These are phyloP conservation scores for Neoscytalidium dimidiatum DNA, from an alignment of 2,329 filamentous ascomycete species.

Conservation along the genomic window DNA sequence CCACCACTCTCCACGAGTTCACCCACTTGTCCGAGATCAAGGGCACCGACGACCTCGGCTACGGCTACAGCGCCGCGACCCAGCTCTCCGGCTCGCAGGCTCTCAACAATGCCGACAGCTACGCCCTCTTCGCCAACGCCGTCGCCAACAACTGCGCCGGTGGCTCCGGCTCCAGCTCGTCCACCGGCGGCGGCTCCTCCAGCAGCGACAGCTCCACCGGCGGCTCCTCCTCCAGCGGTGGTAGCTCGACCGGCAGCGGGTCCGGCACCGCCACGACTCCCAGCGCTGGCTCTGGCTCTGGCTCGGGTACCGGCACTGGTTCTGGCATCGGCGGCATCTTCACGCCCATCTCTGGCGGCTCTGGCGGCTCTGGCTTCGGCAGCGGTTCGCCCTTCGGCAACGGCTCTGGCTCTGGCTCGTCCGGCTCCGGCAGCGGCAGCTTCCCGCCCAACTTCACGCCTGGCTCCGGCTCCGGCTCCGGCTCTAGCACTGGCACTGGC, in stretches of 20 bases:
- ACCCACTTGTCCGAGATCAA: constrained; percentile 62
- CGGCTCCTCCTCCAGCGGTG: neutral
- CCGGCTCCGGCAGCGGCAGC: neutral
- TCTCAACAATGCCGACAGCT: constrained; percentile 60
- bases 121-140: constrained; percentile 55
- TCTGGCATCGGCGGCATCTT: neutral
- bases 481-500: neutral
- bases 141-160: neutral
- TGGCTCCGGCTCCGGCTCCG: neutral
- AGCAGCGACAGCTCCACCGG: neutral
- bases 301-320: neutral
- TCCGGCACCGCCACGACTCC: no score
- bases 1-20: constrained; percentile 65
- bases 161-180: neutral
- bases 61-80: constrained; percentile 47
- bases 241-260: no score
- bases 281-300: neutral
- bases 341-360: neutral
- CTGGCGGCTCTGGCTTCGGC: neutral
- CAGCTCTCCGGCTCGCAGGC: neutral
- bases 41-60: constrained; percentile 62
- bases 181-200: neutral
- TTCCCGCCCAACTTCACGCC: neutral
- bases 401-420: neutral
- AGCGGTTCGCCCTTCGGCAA: no score